Evolutionary conservation across 2,329 filamentous ascomycete species (phyloP).

Genomic region (Trichoderma aggressivum): DNA sequence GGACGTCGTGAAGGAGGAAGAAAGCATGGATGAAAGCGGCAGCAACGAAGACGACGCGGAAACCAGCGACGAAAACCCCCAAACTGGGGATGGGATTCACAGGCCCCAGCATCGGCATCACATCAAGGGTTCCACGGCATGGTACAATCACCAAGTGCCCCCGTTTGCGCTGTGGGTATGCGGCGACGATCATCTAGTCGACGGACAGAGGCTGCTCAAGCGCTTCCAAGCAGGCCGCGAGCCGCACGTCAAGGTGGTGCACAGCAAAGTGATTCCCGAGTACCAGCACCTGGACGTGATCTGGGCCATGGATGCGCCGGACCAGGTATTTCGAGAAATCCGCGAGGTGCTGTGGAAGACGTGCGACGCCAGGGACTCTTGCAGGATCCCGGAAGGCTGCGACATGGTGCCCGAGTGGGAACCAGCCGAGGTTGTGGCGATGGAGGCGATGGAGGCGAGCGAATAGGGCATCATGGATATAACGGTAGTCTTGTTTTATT

Average conservation of each 20-base stretch:
- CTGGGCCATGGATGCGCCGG: conserved; percentile 86
- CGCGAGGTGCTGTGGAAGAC: conserved; percentile 83
- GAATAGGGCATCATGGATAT: conserved; percentile 21
- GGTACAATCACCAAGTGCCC: conserved; percentile 77
- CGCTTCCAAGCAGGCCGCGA: conserved; percentile 75
- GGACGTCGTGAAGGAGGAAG: conserved; percentile 63
- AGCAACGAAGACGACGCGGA: conserved; percentile 20
- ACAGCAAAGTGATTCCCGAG: conserved; percentile 76
- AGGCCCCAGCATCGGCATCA: conserved; percentile 22
- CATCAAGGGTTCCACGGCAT: conserved; percentile 57
- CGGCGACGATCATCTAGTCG: conserved; percentile 79
- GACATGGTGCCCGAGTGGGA: conserved; percentile 47
- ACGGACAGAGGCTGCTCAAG: conserved; percentile 69
- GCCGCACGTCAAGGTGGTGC: conserved; percentile 75
- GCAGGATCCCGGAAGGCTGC: conserved; percentile 63
- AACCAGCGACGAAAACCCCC: not conserved
- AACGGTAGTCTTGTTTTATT: not conserved
- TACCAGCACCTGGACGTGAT: conserved; percentile 95
- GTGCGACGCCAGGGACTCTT: conserved; percentile 51
- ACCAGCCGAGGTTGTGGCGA: conserved; percentile 1
- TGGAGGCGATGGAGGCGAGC: conserved; percentile 20
- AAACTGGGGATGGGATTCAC: not conserved
- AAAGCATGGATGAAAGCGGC: conserved; percentile 46
- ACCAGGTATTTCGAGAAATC: conserved; percentile 78
- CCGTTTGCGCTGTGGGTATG: conserved; percentile 88